Base-by-base conservation (phyloP, 2,329 filamentous ascomycete genomes). In the Clonostachys solani region DNA sequence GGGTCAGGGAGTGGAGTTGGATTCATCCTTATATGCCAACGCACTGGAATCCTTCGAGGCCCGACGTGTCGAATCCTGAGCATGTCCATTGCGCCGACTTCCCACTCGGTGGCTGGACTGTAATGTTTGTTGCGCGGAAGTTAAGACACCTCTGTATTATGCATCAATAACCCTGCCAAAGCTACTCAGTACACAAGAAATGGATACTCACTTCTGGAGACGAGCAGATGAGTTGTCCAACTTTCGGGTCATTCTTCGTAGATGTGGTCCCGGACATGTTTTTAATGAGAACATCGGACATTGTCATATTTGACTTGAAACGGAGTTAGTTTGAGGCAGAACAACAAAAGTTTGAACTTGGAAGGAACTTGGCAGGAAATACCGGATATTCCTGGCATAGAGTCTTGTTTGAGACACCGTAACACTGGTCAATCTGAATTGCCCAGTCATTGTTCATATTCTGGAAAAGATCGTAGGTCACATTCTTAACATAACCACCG, bases 401-500 rank as follows among this genome's bases (percentile, higher is more conserved):
- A 5, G 43, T 37, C 16, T 41, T 34, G 38, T 48, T 49, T 41
- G 43, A 46, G 19, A 43, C 43, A 0, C 57, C 57, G 29, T 60
- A 60, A 13, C 58, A 60, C 15, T 60, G 58, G 8, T 58, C 58
- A 12, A 60, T 60, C 0, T 57, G 59, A 13, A 60, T 60, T 2
- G 56, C 58, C 19, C 55, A 56, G 56, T 83, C 79, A 50, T 81
- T 78, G 48, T 82, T 80, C n/a, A 69, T 62, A 47, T 81, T 67
- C 19, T 60, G 56, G 68, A 84, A 79, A 16, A 68, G 71, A 46
- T 83, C 74, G 61, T 82, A 85, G 10, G 81, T 83, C 50, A 84
- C 72, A 61, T 85, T 86, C 50, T 69, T 69, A 29, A 84, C 78
- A 34, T 64, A 62, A 29, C 80, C 53, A 9, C 45, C 47, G 16